These are phyloP conservation scores for Pythium sukuiense DNA, from an alignment of 352 stramenopile species.

Conservation along the genomic window DNA sequence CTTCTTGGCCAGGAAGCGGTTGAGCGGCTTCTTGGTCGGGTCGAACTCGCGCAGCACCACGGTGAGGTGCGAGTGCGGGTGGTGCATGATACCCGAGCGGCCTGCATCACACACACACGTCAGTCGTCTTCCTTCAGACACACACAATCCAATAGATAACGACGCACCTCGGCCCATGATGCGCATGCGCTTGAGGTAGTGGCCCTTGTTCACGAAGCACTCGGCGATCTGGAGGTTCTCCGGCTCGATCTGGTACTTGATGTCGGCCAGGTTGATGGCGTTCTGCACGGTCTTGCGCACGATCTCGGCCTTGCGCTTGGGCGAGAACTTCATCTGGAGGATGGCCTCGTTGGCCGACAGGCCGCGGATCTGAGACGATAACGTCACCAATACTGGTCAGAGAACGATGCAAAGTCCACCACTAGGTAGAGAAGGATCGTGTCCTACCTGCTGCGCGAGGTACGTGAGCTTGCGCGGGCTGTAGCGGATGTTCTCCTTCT, in stretches of 20 bases:
- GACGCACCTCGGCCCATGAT: constrained; percentile 89
- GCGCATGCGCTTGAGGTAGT: constrained; percentile 79
- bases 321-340: constrained; percentile 87
- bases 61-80: constrained; percentile 78
- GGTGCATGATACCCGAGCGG: constrained; percentile 82
- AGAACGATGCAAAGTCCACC: too few relatives aligned
- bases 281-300: constrained; percentile 87
- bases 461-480: constrained; percentile 84
- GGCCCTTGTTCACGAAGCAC: constrained; percentile 86
- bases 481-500: constrained; percentile 80
- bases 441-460: constrained; percentile 69
- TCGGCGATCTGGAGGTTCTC: constrained; percentile 81
- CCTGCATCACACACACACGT: too few relatives aligned
- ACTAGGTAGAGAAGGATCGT: too few relatives aligned
- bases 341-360: constrained; percentile 73
- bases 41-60: constrained; percentile 81
- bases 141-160: too few relatives aligned
- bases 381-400: too few relatives aligned
- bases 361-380: constrained; percentile 78
- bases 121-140: too few relatives aligned
- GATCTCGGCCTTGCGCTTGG: constrained; percentile 81
- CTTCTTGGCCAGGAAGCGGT: constrained; percentile 78
- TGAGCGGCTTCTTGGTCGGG: constrained; percentile 72
- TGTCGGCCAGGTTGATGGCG: constrained; percentile 85
- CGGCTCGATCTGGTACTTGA: constrained; percentile 87